Evolutionary conservation across 257 asterid species (phyloP).

Genomic region (Euphrasia confusa): DNA sequence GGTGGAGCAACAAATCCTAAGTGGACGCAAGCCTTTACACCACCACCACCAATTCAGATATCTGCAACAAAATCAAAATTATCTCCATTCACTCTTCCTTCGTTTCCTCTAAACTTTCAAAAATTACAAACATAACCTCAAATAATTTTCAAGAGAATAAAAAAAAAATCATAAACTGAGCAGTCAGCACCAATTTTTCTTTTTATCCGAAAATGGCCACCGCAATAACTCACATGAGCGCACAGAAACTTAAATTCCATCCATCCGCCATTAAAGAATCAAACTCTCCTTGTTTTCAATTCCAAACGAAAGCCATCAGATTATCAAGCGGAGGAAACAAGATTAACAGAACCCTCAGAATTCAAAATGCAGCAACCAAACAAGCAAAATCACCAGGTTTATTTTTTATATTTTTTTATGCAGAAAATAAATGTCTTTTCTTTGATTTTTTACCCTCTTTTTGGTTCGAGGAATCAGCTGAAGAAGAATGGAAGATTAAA

Average conservation of each 20-base stretch:
- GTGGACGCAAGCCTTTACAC: conserved; percentile 25
- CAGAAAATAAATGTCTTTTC: no score
- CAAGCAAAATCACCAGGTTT: conserved; percentile 84
- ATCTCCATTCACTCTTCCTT: conserved; percentile 34
- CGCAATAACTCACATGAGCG: conserved; percentile 45
- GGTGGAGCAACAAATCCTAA: conserved; percentile 45
- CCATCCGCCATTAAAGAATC: conserved; percentile 28
- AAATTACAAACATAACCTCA: no score
- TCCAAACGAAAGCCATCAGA: conserved; percentile 27
- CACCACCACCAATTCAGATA: conserved; percentile 66
- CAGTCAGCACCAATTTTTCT: background rate
- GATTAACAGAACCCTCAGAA: conserved; percentile 29
- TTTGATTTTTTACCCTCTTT: background rate
- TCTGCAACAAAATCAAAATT: conserved; percentile 36
- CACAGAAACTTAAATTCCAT: conserved; percentile 37
- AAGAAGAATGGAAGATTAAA: conserved; percentile 85
- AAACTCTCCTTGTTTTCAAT: conserved; percentile 26
- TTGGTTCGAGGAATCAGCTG: conserved; percentile 61
- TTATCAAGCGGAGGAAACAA: conserved; percentile 27
- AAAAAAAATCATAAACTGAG: no score
- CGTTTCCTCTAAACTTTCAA: conserved; percentile 7
- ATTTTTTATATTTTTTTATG: conserved; percentile 10
- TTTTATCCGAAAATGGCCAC: conserved; percentile 36
- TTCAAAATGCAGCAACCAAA: conserved; percentile 67
- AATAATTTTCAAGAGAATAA: background rate